phyloP scores from a whole-genome alignment of 2,329 filamentous ascomycete genomes.

The Ceratocystis diversiconidia region DNA sequence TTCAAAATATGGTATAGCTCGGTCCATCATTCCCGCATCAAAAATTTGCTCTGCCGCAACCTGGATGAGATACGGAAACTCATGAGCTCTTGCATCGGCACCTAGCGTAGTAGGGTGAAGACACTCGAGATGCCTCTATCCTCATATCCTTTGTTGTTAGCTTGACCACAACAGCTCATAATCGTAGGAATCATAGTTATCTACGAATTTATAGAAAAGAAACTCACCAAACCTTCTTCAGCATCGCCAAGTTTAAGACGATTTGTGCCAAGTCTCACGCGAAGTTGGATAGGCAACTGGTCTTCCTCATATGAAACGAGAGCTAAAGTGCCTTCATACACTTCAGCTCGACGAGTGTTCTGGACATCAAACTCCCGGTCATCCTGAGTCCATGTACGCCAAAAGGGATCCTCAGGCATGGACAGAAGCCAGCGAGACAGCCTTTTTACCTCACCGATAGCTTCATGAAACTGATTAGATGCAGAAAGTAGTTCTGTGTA shows the following conservation, averaged over 20 bases:
- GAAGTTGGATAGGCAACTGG: conserved; percentile 64
- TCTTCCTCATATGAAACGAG: conserved; percentile 46
- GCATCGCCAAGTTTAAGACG: conserved; percentile 56
- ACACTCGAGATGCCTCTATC: conserved; percentile 46
- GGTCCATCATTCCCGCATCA: conserved; percentile 24
- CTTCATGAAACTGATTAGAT: conserved; percentile 46
- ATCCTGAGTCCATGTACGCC: conserved; percentile 58
- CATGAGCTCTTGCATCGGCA: conserved; percentile 21
- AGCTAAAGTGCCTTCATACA: conserved; percentile 45
- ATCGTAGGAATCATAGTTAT: not conserved
- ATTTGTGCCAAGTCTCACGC: conserved; percentile 70
- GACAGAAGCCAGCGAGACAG: conserved; percentile 73
- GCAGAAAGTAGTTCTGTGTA: conserved; percentile 70
- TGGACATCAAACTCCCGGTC: conserved; percentile 81
- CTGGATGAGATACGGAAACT: conserved; percentile 67
- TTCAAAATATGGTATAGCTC: conserved; percentile 43
- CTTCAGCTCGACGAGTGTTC: conserved; percentile 49
- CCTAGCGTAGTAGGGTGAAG: conserved; percentile 44
- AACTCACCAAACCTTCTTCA: conserved; percentile 58
- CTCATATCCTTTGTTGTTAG: conserved; percentile 12
- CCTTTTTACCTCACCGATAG: conserved; percentile 54
- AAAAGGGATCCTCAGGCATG: conserved; percentile 57
- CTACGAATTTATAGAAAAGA: not conserved
- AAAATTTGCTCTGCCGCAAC: conserved; percentile 43
- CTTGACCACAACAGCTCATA: not conserved